Conservation (phyloP, 164 flowering plant species). For the Berberis thunbergii region DNA sequence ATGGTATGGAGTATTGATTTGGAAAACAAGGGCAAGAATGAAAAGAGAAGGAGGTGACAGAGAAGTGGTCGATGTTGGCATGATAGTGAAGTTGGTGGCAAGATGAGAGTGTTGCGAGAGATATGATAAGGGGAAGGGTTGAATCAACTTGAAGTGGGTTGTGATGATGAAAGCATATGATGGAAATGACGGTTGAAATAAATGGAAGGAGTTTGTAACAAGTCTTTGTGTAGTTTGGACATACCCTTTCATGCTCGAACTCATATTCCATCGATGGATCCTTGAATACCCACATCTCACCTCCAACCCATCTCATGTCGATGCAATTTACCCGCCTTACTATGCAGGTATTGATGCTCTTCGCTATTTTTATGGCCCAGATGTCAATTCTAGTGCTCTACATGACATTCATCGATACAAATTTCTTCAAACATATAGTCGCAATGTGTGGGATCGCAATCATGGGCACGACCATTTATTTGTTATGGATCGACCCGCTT, state of each 20-base stretch:
- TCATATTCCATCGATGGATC: constrained; percentile 80
- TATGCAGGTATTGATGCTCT: constrained; percentile 62
- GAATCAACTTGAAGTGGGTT: too few relatives aligned
- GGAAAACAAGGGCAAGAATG: too few relatives aligned
- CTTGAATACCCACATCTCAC: constrained; percentile 87
- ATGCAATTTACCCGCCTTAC: constrained; percentile 79
- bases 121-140: too few relatives aligned
- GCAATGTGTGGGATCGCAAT: constrained; percentile 41
- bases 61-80: too few relatives aligned
- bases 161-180: too few relatives aligned
- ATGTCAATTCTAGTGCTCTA: constrained; percentile 20
- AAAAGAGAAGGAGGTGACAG: too few relatives aligned
- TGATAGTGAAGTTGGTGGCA: too few relatives aligned
- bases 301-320: constrained; percentile 45
- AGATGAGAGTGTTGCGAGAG: too few relatives aligned
- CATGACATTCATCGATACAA: constrained; percentile 57
- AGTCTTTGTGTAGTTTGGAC: constrained; percentile 30
- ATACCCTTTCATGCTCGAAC: constrained; percentile 67
- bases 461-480: constrained; percentile 73
- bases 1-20: too few relatives aligned
- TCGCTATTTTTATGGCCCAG: constrained; percentile 72
- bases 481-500: constrained; percentile 78
- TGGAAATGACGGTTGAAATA: too few relatives aligned
- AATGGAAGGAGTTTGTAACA: too few relatives aligned
- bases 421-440: constrained; percentile 29